Base-by-base conservation (phyloP, 2,329 filamentous ascomycete species). In the Cucurbitaria berberidis region DNA sequence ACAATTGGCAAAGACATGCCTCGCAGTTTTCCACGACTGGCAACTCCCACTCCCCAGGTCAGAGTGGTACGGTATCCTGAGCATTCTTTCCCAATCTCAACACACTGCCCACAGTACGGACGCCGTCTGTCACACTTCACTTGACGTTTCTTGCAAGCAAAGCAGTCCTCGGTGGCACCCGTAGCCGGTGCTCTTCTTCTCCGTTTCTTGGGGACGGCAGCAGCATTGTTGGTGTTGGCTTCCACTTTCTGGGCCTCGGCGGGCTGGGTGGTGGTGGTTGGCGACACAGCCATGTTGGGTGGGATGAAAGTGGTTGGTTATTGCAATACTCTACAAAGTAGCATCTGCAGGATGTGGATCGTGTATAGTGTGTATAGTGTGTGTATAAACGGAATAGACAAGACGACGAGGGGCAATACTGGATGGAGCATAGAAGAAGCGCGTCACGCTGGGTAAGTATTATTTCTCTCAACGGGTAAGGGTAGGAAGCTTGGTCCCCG, bases 51-150 rank as follows among this genome's bases (percentile, higher is more conserved):
- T 36, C 92, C 92, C 93, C 93, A 98, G 41, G 93, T 98, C 76
- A 98, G 82, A 66, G 93, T 93, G 15, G 93, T 98, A 79, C 96
- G 96, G 82, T 98, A 98, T 54, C 93, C 93, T 24, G 91, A 92
- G 79, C 93, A 98, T 72, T 96, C 92, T 74, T 91, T 92, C 61
- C 92, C 93, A 60, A 91, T 84, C 66, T 96, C 91, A 59, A 98
- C 84, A 76, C 93, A 99, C 77, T 92, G 93, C 39, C 92, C 92
- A 79, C 95, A 98, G 78, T 97, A 98, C 8, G 93, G 93, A 67
- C 93, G 85, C 72, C 91, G 87, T 66, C 93, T 87, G 77, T 98
- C 93, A 80, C 93, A 99, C 76, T 91, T 90, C 59, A 89, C 82
- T 67, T 87, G 88, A 71, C 89, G 86, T 78, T 92, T 95, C 63